Percentiles rank a stretch among this genome's conserved stretches.
Evolutionary conservation across 2,329 filamentous ascomycete species (phyloP).

Genomic region (Clonostachys chloroleuca): DNA sequence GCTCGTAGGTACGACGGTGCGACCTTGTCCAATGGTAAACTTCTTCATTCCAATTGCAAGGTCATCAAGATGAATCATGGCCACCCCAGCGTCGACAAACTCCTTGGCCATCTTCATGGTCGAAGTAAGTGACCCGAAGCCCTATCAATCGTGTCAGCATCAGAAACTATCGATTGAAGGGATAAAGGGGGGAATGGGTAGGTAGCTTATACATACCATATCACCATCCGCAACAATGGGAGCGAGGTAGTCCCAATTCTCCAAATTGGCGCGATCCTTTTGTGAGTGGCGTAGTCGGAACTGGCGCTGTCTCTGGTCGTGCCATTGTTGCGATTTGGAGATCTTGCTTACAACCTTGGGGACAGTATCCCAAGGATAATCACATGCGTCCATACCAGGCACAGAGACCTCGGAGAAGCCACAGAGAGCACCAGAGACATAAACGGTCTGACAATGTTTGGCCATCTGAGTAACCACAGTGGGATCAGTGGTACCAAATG

Average conservation of each 20-base stretch:
- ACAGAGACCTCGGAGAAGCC: slow-evolving; percentile 27
- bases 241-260: slow-evolving; percentile 29
- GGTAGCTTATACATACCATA: slow-evolving; percentile 10
- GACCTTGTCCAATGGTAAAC: slow-evolving; percentile 31
- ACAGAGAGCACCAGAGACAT: slow-evolving; percentile 31
- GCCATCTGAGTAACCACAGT: slow-evolving; percentile 26
- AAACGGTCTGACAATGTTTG: slow-evolving; percentile 28
- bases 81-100: slow-evolving; percentile 33
- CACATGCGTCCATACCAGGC: slow-evolving; percentile 31
- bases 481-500: slow-evolving; percentile 30
- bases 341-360: slow-evolving; percentile 31
- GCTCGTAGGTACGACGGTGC: slow-evolving; percentile 30
- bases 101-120: slow-evolving; percentile 30
- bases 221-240: slow-evolving; percentile 34
- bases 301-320: slow-evolving; percentile 31
- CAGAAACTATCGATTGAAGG: no score
- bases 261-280: slow-evolving; percentile 19
- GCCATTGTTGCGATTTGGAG: slow-evolving; percentile 30
- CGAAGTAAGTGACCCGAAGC: slow-evolving; percentile 30
- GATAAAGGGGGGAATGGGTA: no score
- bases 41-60: slow-evolving; percentile 36
- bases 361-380: slow-evolving; percentile 34
- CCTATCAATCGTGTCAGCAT: slow-evolving; percentile 7
- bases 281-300: slow-evolving; percentile 22
- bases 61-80: slow-evolving; percentile 36